phyloP scores from a whole-genome alignment of 2,329 filamentous ascomycete species.

The Alternaria brassicicola region DNA sequence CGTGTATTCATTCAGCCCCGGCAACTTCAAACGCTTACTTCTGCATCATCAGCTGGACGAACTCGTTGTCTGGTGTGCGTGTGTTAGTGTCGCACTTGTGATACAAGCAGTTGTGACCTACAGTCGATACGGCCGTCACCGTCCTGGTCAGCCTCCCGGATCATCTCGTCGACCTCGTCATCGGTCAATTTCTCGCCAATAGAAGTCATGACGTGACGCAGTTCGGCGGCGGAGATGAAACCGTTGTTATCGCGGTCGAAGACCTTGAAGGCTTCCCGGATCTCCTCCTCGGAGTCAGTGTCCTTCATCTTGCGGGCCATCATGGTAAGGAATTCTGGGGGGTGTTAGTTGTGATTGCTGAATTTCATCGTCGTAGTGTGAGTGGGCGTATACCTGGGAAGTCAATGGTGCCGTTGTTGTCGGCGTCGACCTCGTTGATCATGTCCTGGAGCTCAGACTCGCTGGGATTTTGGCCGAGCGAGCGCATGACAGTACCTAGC shows the following conservation, averaged over 20 bases:
- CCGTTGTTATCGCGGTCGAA: slow-evolving; percentile 71
- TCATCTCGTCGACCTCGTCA: slow-evolving; percentile 70
- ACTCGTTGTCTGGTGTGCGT: slow-evolving; percentile 57
- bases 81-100: background rate
- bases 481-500: slow-evolving; percentile 68
- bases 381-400: slow-evolving; percentile 60
- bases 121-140: slow-evolving; percentile 70
- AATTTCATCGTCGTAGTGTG: too few species aligned
- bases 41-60: slow-evolving; percentile 64
- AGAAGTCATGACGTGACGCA: slow-evolving; percentile 67
- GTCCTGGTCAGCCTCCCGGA: slow-evolving; percentile 68
- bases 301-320: slow-evolving; percentile 69
- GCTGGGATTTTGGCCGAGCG: slow-evolving; percentile 67
- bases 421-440: slow-evolving; percentile 69
- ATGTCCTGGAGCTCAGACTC: slow-evolving; percentile 69
- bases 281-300: slow-evolving; percentile 68
- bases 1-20: slow-evolving; percentile 39
- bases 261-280: slow-evolving; percentile 69
- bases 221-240: slow-evolving; percentile 67
- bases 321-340: slow-evolving; percentile 67
- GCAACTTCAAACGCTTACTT: slow-evolving; percentile 49
- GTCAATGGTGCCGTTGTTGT: slow-evolving; percentile 70
- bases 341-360: background rate
- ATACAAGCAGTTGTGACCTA: slow-evolving; percentile 41
- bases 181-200: slow-evolving; percentile 69